Evolutionary conservation across 2,329 filamentous ascomycete genomes (phyloP).

Genomic region (Calonectria henricotiae): DNA sequence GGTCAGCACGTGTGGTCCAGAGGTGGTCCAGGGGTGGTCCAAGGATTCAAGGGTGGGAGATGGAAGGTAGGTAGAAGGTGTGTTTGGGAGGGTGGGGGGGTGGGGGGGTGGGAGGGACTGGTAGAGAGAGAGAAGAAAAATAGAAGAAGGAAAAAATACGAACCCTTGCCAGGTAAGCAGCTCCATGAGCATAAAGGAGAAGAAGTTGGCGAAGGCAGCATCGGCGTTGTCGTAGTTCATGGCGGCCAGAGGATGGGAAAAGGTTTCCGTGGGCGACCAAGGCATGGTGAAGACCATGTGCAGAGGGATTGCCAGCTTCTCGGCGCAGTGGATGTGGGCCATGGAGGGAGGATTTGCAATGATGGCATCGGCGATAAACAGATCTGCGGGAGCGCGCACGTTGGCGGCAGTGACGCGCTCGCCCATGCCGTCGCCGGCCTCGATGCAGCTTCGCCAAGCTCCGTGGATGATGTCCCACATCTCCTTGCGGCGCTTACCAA

Average conservation of each 20-base stretch:
- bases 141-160: slow-evolving; percentile 23
- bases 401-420: slow-evolving; percentile 50
- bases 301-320: slow-evolving; percentile 66
- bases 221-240: slow-evolving; percentile 50
- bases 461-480: slow-evolving; percentile 61
- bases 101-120: neutral
- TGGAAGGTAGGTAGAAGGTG: neutral
- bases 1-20: neutral
- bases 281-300: slow-evolving; percentile 77
- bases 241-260: slow-evolving; percentile 59
- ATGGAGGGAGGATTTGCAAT: slow-evolving; percentile 71
- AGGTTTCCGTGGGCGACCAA: slow-evolving; percentile 74
- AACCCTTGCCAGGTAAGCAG: slow-evolving; percentile 82
- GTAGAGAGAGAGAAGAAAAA: too few species aligned
- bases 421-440: slow-evolving; percentile 56
- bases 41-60: neutral
- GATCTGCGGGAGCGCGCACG: slow-evolving; percentile 52
- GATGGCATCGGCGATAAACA: slow-evolving; percentile 70
- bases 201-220: slow-evolving; percentile 47
- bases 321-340: slow-evolving; percentile 69
- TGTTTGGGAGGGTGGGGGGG: neutral
- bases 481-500: slow-evolving; percentile 56
- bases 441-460: slow-evolving; percentile 59
- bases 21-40: neutral
- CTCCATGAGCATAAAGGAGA: slow-evolving; percentile 70